Evolutionary conservation across 495 filamentous ascomycete species (phyloP).

Genomic region (Glarea lozoyensis): DNA sequence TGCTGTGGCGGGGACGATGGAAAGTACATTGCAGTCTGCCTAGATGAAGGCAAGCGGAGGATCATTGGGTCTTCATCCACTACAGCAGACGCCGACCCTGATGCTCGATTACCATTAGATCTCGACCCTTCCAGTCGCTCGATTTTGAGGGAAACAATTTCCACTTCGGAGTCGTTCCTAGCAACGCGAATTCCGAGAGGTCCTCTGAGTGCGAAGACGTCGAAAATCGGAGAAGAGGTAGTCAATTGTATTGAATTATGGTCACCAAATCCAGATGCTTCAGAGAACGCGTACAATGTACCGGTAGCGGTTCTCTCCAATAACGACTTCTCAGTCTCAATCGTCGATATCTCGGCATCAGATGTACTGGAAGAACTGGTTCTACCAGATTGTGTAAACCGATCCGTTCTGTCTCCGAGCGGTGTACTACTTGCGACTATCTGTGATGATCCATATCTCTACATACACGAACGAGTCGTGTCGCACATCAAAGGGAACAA

Average conservation of each 20-base stretch:
- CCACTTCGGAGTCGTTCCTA: not conserved
- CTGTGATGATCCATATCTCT: constrained; percentile 74
- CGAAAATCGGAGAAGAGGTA: constrained; percentile 31
- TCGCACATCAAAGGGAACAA: not conserved
- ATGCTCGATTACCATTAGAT: constrained; percentile 52
- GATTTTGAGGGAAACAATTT: not conserved
- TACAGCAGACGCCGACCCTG: constrained; percentile 37
- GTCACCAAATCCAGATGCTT: constrained; percentile 28
- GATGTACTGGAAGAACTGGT: constrained; percentile 52
- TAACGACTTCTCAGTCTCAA: constrained; percentile 78
- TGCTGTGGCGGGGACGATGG: constrained; percentile 82
- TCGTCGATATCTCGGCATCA: constrained; percentile 54
- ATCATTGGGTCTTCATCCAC: constrained; percentile 11
- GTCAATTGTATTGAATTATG: constrained; percentile 50
- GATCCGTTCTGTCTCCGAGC: constrained; percentile 84
- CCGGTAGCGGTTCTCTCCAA: constrained; percentile 51
- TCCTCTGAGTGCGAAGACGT: constrained; percentile 4
- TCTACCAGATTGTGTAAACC: constrained; percentile 79
- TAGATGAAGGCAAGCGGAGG: constrained; percentile 4
- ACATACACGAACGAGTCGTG: constrained; percentile 57
- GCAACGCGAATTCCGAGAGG: constrained; percentile 9
- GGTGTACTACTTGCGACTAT: constrained; percentile 73
- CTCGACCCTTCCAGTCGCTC: constrained; percentile 29
- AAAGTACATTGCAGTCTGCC: constrained; percentile 65
- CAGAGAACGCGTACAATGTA: constrained; percentile 27